Evolutionary conservation across 2,329 filamentous ascomycete genomes (phyloP), one percentile per base, ranked within the genome.

Genomic region (Blastomyces gilchristii): DNA sequence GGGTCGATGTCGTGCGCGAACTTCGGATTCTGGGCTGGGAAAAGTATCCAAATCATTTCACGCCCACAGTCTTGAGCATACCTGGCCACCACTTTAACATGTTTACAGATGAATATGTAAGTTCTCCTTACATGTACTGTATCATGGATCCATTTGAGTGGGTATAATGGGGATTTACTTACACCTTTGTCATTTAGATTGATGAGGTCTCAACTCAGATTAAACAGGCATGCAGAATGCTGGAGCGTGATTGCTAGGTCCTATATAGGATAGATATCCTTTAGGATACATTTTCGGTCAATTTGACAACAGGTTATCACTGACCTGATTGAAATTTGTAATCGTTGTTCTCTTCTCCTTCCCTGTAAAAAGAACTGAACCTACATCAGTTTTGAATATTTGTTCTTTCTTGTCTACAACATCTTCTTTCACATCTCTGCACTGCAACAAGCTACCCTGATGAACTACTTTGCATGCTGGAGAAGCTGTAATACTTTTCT

Each of bases 51-150:
- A 53, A 65, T 34, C 62, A 69, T 43, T 59, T 69, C 31, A 63
- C 68, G 41, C 58, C 58, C 2, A 60, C 61, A 0, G 65, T 68
- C 16, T 58, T 67, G n/a, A 60, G 61, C 43, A 64, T 69, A 22
- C 65, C 66, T 1, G 67, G 67, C 11, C 65, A 69, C 62, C 67
- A 69, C 60, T 69, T 66, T 58, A 66, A 67, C 45, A 60, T 69
- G 50, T 67, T 69, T 49, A 39, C 49, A n/a, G 62, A 65, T 31
- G 57, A 63, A 12, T 57, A 67, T 61, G 67, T 68, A 63, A 64
- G 64, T 65, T 45, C 22, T 28, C 22, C 39, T 49, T 43, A 31
- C 47, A 41, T 47, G 6, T 7, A 60, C 41, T 61, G 16, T 39
- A 9, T 43, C 16, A 5, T 34, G 18, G 7, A 12, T 37, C 41